Evolutionary conservation across 1,284 basidiomycete species (phyloP).

Genomic region (Trichosporon coremiiforme): DNA sequence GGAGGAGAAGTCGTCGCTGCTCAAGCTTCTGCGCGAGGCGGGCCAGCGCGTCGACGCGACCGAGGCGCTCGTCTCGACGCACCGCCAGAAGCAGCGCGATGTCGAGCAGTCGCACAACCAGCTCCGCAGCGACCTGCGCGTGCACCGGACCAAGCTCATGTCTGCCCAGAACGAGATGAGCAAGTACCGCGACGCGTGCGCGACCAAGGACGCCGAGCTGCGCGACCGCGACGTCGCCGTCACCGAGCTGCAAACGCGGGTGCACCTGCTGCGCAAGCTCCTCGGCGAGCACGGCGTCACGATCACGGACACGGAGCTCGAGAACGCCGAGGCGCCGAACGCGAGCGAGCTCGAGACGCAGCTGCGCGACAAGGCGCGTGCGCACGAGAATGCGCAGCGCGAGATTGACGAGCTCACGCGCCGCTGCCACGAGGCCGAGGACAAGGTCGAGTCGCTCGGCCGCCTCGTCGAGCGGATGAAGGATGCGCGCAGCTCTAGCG

Average conservation of each 20-base stretch:
- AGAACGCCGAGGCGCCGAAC: slow-evolving; percentile 37
- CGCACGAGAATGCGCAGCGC: slow-evolving; percentile 65
- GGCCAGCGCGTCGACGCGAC: slow-evolving; percentile 69
- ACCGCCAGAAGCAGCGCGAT: slow-evolving; percentile 67
- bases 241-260: slow-evolving; percentile 72
- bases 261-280: slow-evolving; percentile 65
- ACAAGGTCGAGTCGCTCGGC: slow-evolving; percentile 66
- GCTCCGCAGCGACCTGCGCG: slow-evolving; percentile 75
- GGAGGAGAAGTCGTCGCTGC: slow-evolving; percentile 70
- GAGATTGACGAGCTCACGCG: slow-evolving; percentile 60
- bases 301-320: slow-evolving; percentile 69
- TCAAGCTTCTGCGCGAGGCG: slow-evolving; percentile 75
- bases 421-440: slow-evolving; percentile 72
- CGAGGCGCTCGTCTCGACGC: slow-evolving; percentile 70
- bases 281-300: slow-evolving; percentile 84
- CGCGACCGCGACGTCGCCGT: slow-evolving; percentile 69
- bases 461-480: slow-evolving; percentile 66
- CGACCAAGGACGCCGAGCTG: slow-evolving; percentile 70
- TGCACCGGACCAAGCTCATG: slow-evolving; percentile 74
- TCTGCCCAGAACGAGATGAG: slow-evolving; percentile 71
- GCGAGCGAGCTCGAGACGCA: slow-evolving; percentile 70
- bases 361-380: slow-evolving; percentile 69
- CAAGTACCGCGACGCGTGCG: slow-evolving; percentile 69
- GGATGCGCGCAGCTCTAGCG: slow-evolving; percentile 59
- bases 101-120: slow-evolving; percentile 70